phyloP scores from a whole-genome alignment of 805 yeast genomes.

The Candida cerambycidarum region DNA sequence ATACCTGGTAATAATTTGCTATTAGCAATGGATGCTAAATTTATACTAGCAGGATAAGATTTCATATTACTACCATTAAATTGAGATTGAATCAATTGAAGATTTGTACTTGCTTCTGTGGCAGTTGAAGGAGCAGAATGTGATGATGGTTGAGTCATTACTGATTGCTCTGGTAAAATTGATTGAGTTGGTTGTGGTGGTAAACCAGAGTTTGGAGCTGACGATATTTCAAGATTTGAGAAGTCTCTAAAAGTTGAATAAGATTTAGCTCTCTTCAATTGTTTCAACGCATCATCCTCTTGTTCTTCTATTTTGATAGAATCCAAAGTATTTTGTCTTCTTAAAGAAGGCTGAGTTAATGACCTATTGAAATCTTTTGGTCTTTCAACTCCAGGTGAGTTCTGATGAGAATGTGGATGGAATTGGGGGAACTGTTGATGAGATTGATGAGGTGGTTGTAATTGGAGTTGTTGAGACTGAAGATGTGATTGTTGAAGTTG shows the following conservation, averaged over 20 bases:
- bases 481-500: slow-evolving; percentile 1
- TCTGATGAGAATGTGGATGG: background rate
- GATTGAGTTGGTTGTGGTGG: no score
- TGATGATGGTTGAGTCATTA: slow-evolving; percentile 6
- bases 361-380: slow-evolving; percentile 7
- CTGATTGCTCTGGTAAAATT: no score
- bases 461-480: slow-evolving; percentile 4
- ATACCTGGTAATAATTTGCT: slow-evolving; percentile 31
- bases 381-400: background rate
- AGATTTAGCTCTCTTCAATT: slow-evolving; percentile 38
- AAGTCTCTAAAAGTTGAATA: slow-evolving; percentile 11
- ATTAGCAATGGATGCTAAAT: slow-evolving; percentile 53
- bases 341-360: slow-evolving; percentile 17
- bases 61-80: slow-evolving; percentile 19
- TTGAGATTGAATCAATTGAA: slow-evolving; percentile 29
- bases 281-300: slow-evolving; percentile 44
- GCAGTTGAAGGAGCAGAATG: slow-evolving; percentile 2
- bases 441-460: slow-evolving; percentile 9
- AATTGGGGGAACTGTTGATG: slow-evolving; percentile 7
- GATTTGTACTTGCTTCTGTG: slow-evolving; percentile 9
- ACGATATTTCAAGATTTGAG: slow-evolving; percentile 3
- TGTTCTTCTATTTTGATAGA: slow-evolving; percentile 37
- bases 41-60: slow-evolving; percentile 53
- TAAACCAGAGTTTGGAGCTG: no score
- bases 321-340: slow-evolving; percentile 29